phyloP scores from a whole-genome alignment of 2,329 filamentous ascomycete genomes.

The Apiospora koreana region DNA sequence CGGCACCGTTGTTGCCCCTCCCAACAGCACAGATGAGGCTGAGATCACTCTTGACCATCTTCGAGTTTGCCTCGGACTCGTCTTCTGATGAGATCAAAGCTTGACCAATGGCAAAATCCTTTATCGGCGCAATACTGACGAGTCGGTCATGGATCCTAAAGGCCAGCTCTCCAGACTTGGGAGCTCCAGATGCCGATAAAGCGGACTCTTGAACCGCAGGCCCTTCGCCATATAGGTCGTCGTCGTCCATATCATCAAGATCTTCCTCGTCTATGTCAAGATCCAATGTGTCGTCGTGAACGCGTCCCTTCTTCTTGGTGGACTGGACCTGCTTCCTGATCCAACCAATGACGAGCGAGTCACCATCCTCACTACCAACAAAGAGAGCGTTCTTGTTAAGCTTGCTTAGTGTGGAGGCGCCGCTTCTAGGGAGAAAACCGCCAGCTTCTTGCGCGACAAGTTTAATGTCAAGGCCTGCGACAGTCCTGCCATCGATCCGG shows the following conservation, averaged over 20 bases:
- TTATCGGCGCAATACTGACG: constrained; percentile 77
- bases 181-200: constrained; percentile 31
- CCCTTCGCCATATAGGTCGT: constrained; percentile 65
- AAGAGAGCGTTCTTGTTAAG: constrained; percentile 74
- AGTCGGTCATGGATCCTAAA: constrained; percentile 80
- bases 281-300: constrained; percentile 54
- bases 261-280: constrained; percentile 54
- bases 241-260: constrained; percentile 62
- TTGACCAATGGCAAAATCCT: constrained; percentile 70
- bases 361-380: constrained; percentile 79
- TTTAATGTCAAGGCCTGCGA: constrained; percentile 80
- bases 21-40: constrained; percentile 65
- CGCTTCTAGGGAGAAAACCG: constrained; percentile 60
- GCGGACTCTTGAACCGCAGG: constrained; percentile 34
- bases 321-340: constrained; percentile 62
- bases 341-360: constrained; percentile 83
- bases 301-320: constrained; percentile 64
- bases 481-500: constrained; percentile 84
- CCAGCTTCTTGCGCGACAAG: constrained; percentile 64
- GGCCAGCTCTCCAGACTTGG: constrained; percentile 63
- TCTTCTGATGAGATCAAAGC: constrained; percentile 44
- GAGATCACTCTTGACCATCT: constrained; percentile 55
- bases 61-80: constrained; percentile 43
- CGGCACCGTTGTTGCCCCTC: constrained; percentile 63
- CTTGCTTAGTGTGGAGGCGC: constrained; percentile 68